These are phyloP conservation scores for Diaporthe sp. DNA, from an alignment of 2,329 filamentous ascomycete species.

Conservation along the genomic window DNA sequence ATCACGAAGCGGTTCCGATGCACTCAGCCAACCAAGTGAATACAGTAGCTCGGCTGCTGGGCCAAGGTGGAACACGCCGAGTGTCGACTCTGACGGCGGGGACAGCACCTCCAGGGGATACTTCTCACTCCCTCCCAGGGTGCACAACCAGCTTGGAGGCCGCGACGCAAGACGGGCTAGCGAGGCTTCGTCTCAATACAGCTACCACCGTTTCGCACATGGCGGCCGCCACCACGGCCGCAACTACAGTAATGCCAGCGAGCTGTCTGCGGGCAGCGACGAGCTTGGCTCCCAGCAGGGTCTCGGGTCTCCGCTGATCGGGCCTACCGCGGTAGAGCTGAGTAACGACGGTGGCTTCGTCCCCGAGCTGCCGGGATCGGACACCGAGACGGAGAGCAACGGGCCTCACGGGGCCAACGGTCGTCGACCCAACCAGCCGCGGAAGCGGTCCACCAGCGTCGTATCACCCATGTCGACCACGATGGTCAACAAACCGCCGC, in stretches of 20 bases:
- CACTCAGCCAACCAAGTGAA: slow-evolving; percentile 43
- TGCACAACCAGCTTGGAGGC: slow-evolving; percentile 42
- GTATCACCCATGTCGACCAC: slow-evolving; percentile 36
- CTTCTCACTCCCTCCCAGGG: slow-evolving; percentile 43
- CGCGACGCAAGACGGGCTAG: slow-evolving; percentile 48
- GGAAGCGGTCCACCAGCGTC: slow-evolving; percentile 18
- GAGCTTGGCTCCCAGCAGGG: slow-evolving; percentile 43
- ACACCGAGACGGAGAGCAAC: slow-evolving; percentile 43
- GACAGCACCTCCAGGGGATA: slow-evolving; percentile 42
- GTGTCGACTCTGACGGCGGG: slow-evolving; percentile 47
- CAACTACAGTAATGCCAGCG: slow-evolving; percentile 60
- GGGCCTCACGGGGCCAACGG: slow-evolving; percentile 26
- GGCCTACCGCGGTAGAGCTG: slow-evolving; percentile 54
- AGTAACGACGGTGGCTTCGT: slow-evolving; percentile 51
- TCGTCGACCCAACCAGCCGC: slow-evolving; percentile 37
- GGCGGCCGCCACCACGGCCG: slow-evolving; percentile 52
- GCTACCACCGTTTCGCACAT: slow-evolving; percentile 43
- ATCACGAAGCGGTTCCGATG: slow-evolving; percentile 44
- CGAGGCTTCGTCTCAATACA: slow-evolving; percentile 55
- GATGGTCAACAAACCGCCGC: slow-evolving; percentile 28
- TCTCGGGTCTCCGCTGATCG: slow-evolving; percentile 45
- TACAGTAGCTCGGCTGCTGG: slow-evolving; percentile 37
- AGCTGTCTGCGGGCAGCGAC: slow-evolving; percentile 54
- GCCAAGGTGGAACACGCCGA: slow-evolving; percentile 44
- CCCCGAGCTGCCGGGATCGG: slow-evolving; percentile 55